phyloP scores from a whole-genome alignment of 2,329 filamentous ascomycete species.

The Neoarthrinium moseri region DNA sequence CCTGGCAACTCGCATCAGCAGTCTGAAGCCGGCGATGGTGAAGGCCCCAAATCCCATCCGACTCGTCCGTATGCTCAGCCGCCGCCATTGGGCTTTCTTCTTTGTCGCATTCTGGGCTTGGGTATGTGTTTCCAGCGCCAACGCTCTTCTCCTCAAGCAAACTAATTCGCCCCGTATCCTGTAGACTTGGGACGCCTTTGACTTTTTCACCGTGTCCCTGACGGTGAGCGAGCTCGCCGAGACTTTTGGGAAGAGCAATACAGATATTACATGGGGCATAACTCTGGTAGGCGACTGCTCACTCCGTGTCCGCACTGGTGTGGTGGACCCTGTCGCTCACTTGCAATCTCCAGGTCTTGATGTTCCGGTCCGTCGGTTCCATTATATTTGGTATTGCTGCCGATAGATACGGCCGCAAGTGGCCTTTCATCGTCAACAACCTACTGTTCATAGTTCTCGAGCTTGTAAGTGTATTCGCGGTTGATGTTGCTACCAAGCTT shows the following conservation, averaged over 20 bases:
- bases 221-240: slow-evolving; percentile 53
- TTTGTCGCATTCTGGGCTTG: slow-evolving; percentile 54
- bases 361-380: slow-evolving; percentile 58
- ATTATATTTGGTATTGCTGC: slow-evolving; percentile 53
- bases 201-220: slow-evolving; percentile 65
- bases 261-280: slow-evolving; percentile 64
- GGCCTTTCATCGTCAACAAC: slow-evolving; percentile 77
- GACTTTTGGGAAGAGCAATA: slow-evolving; percentile 51
- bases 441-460: slow-evolving; percentile 70
- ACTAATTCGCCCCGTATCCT: background rate
- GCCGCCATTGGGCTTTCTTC: slow-evolving; percentile 56
- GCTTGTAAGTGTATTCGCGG: slow-evolving; percentile 47
- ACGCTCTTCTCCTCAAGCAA: background rate
- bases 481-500: slow-evolving; percentile 3
- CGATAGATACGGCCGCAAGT: slow-evolving; percentile 60
- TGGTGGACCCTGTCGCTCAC: too few species aligned
- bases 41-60: slow-evolving; percentile 52
- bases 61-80: slow-evolving; percentile 46
- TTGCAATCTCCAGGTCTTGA: slow-evolving; percentile 40
- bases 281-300: slow-evolving; percentile 50
- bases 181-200: slow-evolving; percentile 63
- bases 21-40: slow-evolving; percentile 57
- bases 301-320: too few species aligned
- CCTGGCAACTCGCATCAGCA: slow-evolving; percentile 49
- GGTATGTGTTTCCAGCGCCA: slow-evolving; percentile 34